These are phyloP conservation scores for Penicillium freii DNA, from an alignment of 2,329 filamentous ascomycete species.

Conservation along the genomic window DNA sequence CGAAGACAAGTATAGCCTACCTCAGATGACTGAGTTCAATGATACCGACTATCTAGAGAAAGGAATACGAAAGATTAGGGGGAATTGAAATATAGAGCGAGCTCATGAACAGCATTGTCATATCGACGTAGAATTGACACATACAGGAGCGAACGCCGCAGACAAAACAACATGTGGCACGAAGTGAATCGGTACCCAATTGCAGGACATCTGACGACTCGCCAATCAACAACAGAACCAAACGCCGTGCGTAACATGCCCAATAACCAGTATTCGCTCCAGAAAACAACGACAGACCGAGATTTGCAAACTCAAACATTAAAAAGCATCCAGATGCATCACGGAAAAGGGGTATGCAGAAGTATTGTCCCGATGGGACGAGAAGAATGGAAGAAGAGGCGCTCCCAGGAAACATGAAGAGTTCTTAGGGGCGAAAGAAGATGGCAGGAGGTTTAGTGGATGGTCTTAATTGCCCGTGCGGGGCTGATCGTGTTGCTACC, in stretches of 20 bases:
- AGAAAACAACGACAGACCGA: conserved; percentile 18
- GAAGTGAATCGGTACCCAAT: conserved; percentile 14
- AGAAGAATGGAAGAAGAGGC: conserved; percentile 22
- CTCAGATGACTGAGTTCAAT: neutral
- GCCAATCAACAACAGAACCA: conserved; percentile 20
- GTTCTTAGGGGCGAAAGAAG: conserved; percentile 7
- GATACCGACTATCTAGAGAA: too few species aligned
- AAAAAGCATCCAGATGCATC: conserved; percentile 22
- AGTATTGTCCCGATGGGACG: conserved; percentile 17
- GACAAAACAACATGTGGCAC: conserved; percentile 11
- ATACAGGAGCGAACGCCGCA: conserved; percentile 10
- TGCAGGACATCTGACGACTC: conserved; percentile 22
- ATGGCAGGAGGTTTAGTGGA: conserved; percentile 16
- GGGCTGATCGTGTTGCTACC: conserved; percentile 42
- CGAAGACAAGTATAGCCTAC: neutral
- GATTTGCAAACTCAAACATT: conserved; percentile 13
- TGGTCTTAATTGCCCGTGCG: conserved; percentile 25
- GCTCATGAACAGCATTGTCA: conserved; percentile 18
- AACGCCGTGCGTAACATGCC: conserved; percentile 31
- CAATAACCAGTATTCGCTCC: conserved; percentile 24
- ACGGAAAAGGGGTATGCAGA: conserved; percentile 23
- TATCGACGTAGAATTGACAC: conserved; percentile 23
- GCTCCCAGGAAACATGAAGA: conserved; percentile 10
- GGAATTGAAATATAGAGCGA: neutral
- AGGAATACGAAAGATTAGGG: neutral